These are phyloP conservation scores for Microthyrium microscopicum DNA, from an alignment of 2,329 filamentous ascomycete species.

Conservation along the genomic window DNA sequence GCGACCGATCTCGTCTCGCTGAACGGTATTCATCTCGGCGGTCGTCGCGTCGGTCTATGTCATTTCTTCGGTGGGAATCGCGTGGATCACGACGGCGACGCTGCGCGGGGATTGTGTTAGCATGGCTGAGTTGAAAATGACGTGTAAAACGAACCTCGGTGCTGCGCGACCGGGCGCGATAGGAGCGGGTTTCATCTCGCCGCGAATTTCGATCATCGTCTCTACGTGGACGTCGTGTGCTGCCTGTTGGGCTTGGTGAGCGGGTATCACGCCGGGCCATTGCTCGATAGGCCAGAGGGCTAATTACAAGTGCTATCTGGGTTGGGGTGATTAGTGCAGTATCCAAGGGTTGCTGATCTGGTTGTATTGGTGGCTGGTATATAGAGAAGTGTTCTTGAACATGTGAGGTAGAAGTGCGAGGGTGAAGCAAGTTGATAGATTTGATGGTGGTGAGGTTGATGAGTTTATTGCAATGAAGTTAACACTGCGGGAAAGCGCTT, in stretches of 20 bases:
- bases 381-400: no score
- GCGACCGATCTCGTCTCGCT: slow-evolving; percentile 41
- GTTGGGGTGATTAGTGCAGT: neutral
- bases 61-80: slow-evolving; percentile 46
- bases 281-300: neutral
- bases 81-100: slow-evolving; percentile 31
- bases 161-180: slow-evolving; percentile 45
- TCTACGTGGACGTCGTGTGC: slow-evolving; percentile 42
- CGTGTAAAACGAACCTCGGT: slow-evolving; percentile 43
- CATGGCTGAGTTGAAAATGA: no score
- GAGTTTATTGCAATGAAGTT: no score
- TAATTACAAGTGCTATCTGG: neutral
- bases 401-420: no score
- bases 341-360: neutral
- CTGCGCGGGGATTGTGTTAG: slow-evolving; percentile 10
- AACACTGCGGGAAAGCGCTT: no score
- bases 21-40: slow-evolving; percentile 1
- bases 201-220: slow-evolving; percentile 31
- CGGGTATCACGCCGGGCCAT: slow-evolving; percentile 43
- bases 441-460: no score
- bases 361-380: no score
- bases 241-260: slow-evolving; percentile 92
- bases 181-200: slow-evolving; percentile 19
- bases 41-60: slow-evolving; percentile 37
- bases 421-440: no score